Evolutionary conservation across 306 rosid species (phyloP).

Genomic region (Cicer cuneatum): DNA sequence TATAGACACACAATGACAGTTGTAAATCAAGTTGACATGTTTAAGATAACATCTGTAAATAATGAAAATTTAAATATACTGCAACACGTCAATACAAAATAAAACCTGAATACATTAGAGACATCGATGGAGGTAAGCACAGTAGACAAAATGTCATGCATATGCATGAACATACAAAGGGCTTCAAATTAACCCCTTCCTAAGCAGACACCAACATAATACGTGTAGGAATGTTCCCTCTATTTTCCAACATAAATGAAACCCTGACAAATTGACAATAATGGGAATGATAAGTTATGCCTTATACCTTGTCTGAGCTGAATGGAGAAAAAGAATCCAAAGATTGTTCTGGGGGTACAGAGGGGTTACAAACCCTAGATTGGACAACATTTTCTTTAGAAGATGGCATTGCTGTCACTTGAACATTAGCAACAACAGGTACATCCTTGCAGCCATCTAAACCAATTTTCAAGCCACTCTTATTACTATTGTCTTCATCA

Average conservation of each 20-base stretch:
- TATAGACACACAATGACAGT: no score
- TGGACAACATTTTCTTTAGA: conserved; percentile 49
- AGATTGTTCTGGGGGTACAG: conserved; percentile 53
- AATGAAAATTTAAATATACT: conserved; percentile 47
- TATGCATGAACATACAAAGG: conserved; percentile 24
- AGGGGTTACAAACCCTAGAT: conserved; percentile 45
- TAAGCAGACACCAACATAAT: conserved; percentile 34
- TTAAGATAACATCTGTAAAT: background rate
- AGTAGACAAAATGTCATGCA: conserved; percentile 27
- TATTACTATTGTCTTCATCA: conserved; percentile 45
- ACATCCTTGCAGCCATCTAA: conserved; percentile 42
- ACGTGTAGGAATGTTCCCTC: conserved; percentile 14
- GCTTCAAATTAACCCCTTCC: conserved; percentile 38
- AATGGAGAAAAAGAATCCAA: conserved; percentile 49
- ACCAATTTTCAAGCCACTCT: conserved; percentile 46
- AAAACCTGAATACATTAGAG: conserved; percentile 35
- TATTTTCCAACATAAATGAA: conserved; percentile 40
- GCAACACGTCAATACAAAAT: conserved; percentile 41
- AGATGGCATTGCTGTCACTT: conserved; percentile 43
- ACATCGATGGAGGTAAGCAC: conserved; percentile 22
- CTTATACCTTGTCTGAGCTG: conserved; percentile 61
- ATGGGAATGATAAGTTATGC: conserved; percentile 42
- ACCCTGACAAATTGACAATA: conserved; percentile 37
- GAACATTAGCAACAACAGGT: conserved; percentile 46
- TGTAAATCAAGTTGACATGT: no score